Percentiles rank a stretch among this genome's conserved stretches.
Conservation (phyloP, 148 eudicot species). For the Heliosperma pusillum region DNA sequence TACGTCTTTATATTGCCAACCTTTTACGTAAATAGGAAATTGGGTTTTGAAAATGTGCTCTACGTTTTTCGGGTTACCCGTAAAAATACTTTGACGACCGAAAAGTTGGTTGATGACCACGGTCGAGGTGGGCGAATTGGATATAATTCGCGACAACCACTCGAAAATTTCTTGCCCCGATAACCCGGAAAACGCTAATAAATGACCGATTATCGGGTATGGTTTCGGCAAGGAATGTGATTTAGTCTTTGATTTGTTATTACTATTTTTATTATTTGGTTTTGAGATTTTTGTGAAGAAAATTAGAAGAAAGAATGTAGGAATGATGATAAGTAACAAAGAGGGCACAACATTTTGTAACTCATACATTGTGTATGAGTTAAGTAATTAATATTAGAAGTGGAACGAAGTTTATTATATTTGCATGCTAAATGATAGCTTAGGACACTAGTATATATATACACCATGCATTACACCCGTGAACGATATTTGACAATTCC, state of each 20-base stretch:
- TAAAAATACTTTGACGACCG: slow-evolving; percentile 1
- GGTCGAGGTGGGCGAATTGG: slow-evolving; percentile 20
- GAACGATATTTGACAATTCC: no score
- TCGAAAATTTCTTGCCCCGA: slow-evolving; percentile 6
- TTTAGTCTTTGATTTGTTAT: not conserved
- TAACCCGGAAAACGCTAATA: slow-evolving; percentile 6
- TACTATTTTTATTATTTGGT: not conserved
- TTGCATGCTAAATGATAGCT: not conserved
- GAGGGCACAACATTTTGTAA: not conserved
- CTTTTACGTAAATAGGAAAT: slow-evolving; percentile 30
- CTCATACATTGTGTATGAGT: not conserved
- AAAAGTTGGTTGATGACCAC: slow-evolving; percentile 15
- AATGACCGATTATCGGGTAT: slow-evolving; percentile 22
- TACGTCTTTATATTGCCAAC: not conserved
- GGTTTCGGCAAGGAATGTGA: slow-evolving; percentile 15
- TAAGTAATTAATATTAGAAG: slow-evolving; percentile 5
- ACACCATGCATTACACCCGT: no score
- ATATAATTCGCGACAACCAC: slow-evolving; percentile 12
- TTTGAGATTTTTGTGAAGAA: slow-evolving; percentile 1
- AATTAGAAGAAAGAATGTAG: not conserved
- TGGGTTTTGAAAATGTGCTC: slow-evolving; percentile 29
- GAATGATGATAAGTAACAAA: not conserved
- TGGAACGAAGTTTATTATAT: not conserved
- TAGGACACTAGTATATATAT: no score
- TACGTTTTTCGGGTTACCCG: slow-evolving; percentile 21